phyloP scores from a whole-genome alignment of 176 grass and related monocot species.

The Miscanthus lutarioriparius region DNA sequence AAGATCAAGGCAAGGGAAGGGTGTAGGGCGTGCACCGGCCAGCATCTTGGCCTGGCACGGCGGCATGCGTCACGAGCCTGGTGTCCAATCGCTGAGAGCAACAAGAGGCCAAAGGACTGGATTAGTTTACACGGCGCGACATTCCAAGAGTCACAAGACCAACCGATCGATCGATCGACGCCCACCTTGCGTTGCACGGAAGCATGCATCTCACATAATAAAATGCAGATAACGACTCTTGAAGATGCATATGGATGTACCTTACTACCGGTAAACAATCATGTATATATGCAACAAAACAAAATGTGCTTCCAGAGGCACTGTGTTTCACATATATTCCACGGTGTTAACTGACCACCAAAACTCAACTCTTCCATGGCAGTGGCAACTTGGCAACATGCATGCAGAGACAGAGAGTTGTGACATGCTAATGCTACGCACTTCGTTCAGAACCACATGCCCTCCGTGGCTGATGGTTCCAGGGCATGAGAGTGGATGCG shows the following conservation, averaged over 20 bases:
- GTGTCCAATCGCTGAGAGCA: constrained; percentile 5
- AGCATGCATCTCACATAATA: neutral
- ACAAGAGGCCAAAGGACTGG: constrained; percentile 1
- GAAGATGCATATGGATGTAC: neutral
- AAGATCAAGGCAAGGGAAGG: constrained; percentile 18
- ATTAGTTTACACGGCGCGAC: constrained; percentile 30
- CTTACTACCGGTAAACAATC: neutral
- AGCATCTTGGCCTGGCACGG: neutral
- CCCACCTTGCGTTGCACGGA: neutral
- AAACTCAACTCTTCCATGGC: too few species aligned
- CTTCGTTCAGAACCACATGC: too few species aligned
- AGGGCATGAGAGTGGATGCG: too few species aligned
- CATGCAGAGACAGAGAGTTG: too few species aligned
- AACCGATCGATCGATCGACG: neutral
- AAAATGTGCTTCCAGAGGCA: neutral
- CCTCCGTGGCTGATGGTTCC: too few species aligned
- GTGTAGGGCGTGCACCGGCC: neutral
- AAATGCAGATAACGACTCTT: neutral
- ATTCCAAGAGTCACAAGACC: constrained; percentile 45
- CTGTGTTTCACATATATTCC: neutral
- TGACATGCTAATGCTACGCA: too few species aligned
- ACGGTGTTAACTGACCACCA: neutral
- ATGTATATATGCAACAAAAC: neutral
- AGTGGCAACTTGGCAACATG: too few species aligned
- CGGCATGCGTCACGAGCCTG: constrained; percentile 47